phyloP scores from a whole-genome alignment of 2,329 filamentous ascomycete genomes.

The Scedosporium boydii region DNA sequence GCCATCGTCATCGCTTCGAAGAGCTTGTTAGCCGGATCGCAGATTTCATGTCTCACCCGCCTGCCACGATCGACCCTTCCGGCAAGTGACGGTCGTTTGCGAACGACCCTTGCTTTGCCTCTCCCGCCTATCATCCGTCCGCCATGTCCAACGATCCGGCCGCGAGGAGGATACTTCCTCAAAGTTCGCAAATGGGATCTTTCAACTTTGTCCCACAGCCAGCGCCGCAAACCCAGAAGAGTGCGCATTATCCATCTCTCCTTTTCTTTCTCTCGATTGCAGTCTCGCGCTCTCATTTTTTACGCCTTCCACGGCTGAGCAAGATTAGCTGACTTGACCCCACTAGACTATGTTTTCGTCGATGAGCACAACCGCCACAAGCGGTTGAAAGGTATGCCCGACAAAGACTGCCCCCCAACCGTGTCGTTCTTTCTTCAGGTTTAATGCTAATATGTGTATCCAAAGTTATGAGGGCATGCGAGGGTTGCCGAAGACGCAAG shows the following conservation, averaged over 20 bases:
- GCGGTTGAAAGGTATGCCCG: constrained; percentile 69
- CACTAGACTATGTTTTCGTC: constrained; percentile 91
- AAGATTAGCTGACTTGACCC: constrained; percentile 18
- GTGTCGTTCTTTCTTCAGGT: background rate
- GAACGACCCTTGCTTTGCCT: background rate
- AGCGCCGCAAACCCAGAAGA: constrained; percentile 36
- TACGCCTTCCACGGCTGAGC: background rate
- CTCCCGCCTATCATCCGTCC: constrained; percentile 6
- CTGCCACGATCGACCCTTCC: background rate
- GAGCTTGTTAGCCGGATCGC: constrained; percentile 9
- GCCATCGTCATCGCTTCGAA: constrained; percentile 5
- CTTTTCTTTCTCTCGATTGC: background rate
- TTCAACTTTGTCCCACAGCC: constrained; percentile 64
- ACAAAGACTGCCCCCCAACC: background rate
- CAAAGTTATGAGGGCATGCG: constrained; percentile 90
- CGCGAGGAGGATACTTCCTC: constrained; percentile 53
- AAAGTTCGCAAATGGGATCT: constrained; percentile 61
- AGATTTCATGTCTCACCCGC: constrained; percentile 21
- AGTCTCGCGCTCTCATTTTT: constrained; percentile 7
- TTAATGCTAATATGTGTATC: background rate
- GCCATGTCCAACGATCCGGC: constrained; percentile 55
- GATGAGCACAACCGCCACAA: constrained; percentile 98
- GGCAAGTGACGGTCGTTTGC: constrained; percentile 1
- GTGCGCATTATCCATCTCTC: constrained; percentile 25
- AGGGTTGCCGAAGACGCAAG: constrained; percentile 88